Conservation (phyloP, 2,329 filamentous ascomycete genomes). For the Ophiostoma montium region DNA sequence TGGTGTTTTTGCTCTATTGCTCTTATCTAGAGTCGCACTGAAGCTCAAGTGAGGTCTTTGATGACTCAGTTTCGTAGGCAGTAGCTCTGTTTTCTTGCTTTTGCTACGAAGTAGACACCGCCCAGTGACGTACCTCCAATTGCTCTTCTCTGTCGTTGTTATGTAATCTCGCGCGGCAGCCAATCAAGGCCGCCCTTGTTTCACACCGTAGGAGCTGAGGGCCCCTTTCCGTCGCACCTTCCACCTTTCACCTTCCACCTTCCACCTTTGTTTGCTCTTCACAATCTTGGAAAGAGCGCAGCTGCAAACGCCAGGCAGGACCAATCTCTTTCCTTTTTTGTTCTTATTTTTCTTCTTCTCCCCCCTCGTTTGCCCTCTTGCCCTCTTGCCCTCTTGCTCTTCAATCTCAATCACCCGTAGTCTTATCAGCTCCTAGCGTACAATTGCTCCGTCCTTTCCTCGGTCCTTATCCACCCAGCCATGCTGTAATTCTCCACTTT, state of each 20-base stretch:
- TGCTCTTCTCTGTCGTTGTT: background rate
- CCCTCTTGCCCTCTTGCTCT: no score
- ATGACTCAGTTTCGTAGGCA: no score
- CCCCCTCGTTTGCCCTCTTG: background rate
- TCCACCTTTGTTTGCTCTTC: background rate
- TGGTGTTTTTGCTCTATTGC: no score
- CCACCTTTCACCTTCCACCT: no score
- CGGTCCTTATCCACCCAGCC: background rate
- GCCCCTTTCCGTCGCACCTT: no score
- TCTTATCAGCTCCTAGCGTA: background rate
- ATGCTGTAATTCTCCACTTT: background rate
- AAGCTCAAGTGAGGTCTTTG: no score
- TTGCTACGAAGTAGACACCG: background rate
- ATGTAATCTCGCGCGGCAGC: background rate
- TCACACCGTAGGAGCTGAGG: background rate
- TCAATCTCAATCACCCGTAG: no score
- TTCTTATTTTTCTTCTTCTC: background rate
- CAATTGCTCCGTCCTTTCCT: background rate
- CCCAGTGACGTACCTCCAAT: conserved; percentile 2
- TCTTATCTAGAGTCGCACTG: no score
- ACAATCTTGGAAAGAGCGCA: background rate
- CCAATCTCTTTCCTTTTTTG: background rate
- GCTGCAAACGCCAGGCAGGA: no score
- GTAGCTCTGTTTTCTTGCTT: no score
- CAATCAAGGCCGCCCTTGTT: conserved; percentile 1